Evolutionary conservation across 306 rosid genomes (phyloP).

Genomic region (Oxytropis ochrocephala): DNA sequence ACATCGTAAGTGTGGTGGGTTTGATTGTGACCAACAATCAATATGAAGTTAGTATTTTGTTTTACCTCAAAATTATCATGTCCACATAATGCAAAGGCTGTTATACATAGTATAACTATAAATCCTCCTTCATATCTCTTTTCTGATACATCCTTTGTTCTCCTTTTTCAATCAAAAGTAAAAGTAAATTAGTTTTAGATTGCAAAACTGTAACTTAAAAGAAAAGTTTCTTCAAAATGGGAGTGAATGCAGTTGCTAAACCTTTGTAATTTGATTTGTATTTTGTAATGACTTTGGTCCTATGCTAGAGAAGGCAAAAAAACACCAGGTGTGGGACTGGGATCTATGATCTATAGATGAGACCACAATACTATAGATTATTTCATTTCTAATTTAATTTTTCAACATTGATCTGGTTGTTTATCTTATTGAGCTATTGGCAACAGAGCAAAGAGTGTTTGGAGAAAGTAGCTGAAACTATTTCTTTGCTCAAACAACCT

Average conservation of each 20-base stretch:
- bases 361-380: neutral
- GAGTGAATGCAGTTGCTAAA: neutral
- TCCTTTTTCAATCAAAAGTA: neutral
- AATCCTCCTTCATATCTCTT: neutral
- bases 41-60: neutral
- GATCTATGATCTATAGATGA: neutral
- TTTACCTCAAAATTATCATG: neutral
- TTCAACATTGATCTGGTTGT: neutral
- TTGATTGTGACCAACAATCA: neutral
- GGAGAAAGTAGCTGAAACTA: slow-evolving; percentile 70
- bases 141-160: neutral
- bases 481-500: slow-evolving; percentile 53
- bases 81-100: neutral
- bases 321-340: neutral
- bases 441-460: slow-evolving; percentile 82
- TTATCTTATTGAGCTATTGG: slow-evolving; percentile 13
- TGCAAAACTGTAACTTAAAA: neutral
- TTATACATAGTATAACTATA: too few species aligned
- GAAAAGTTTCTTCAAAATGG: neutral
- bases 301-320: neutral
- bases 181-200: neutral
- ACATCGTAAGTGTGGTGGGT: neutral
- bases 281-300: neutral
- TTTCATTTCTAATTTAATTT: neutral
- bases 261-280: neutral